Conservation (phyloP, 2,329 filamentous ascomycete genomes). For the Alternaria sp. region DNA sequence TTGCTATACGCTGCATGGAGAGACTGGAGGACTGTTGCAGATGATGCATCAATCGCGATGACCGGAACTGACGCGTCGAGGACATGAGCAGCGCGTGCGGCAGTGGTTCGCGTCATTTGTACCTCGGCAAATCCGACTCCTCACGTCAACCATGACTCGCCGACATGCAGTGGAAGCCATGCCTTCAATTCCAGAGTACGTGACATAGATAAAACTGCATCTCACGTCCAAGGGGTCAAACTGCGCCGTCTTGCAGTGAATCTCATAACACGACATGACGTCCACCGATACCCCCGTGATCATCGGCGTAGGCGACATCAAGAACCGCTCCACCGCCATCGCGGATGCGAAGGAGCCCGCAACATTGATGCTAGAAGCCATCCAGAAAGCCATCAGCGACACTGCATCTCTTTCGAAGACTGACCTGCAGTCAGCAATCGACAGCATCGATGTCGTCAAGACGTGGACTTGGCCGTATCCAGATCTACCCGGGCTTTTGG, state of each 20-base stretch:
- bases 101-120: background rate
- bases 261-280: background rate
- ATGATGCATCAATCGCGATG: background rate
- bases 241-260: background rate
- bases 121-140: conserved; percentile 10
- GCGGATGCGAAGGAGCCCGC: conserved; percentile 65
- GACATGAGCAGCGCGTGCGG: background rate
- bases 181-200: background rate
- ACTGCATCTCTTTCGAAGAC: conserved; percentile 44
- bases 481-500: conserved; percentile 63
- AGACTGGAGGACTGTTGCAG: conserved; percentile 37
- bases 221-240: background rate
- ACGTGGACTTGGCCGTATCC: conserved; percentile 72
- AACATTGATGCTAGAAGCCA: conserved; percentile 64
- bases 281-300: conserved; percentile 56
- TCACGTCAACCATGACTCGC: conserved; percentile 17
- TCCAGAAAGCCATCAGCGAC: conserved; percentile 60
- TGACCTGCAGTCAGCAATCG: conserved; percentile 56
- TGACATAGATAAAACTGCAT: background rate
- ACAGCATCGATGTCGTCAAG: conserved; percentile 65
- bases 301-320: conserved; percentile 67
- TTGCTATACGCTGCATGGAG: conserved; percentile 52
- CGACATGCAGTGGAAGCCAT: background rate
- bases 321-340: conserved; percentile 60
- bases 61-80: background rate